A percentile compares a stretch with the other conserved stretches of the same genome.
Evolutionary conservation across 2,329 filamentous ascomycete species (phyloP).

Genomic region (Cadophora luteo-olivacea): DNA sequence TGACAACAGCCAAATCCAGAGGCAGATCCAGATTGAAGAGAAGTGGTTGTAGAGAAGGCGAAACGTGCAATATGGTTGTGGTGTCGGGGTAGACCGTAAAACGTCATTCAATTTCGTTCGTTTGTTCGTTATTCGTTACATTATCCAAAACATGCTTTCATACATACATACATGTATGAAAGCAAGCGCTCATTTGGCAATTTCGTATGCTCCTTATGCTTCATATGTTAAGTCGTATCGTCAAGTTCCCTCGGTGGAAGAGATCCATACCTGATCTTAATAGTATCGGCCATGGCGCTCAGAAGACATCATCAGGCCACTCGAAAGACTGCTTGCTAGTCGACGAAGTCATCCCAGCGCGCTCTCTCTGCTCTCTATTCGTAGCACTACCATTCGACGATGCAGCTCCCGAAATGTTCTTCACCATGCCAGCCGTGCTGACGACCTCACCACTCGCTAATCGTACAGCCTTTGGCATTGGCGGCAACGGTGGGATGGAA

Average conservation of each 20-base stretch:
- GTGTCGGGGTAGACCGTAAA: not conserved
- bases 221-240: not conserved
- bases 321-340: slow-evolving; percentile 43
- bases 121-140: slow-evolving; percentile 9
- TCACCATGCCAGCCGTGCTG: slow-evolving; percentile 21
- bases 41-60: not conserved
- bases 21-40: too few species aligned
- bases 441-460: slow-evolving; percentile 37
- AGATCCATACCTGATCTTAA: too few species aligned
- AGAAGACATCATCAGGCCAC: slow-evolving; percentile 53
- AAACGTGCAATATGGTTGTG: not conserved
- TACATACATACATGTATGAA: not conserved
- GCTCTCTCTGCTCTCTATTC: slow-evolving; percentile 14
- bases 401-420: not conserved
- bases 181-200: not conserved
- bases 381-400: not conserved
- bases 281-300: slow-evolving; percentile 20
- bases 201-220: not conserved
- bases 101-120: not conserved
- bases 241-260: too few species aligned
- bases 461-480: slow-evolving; percentile 37
- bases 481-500: slow-evolving; percentile 37
- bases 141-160: not conserved
- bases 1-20: not conserved
- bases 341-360: slow-evolving; percentile 1